Evolutionary conservation across 305 asterid genomes (phyloP), one percentile per base, ranked within the genome.

Genomic region (Fraxinus sp.): DNA sequence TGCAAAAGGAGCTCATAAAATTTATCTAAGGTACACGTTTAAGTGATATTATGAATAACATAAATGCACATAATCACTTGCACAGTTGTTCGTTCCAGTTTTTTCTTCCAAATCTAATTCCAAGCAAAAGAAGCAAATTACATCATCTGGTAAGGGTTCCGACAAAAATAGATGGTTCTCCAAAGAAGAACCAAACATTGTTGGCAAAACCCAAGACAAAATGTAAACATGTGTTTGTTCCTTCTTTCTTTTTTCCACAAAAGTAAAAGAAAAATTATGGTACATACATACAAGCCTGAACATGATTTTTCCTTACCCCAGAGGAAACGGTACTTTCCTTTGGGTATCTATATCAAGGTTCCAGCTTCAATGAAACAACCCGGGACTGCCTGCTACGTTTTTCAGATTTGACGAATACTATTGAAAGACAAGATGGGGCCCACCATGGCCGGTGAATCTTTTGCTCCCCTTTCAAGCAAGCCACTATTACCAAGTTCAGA

Each of bases 391-490:
- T 88, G 89, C 93, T 94, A 82, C 93, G 95, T 84, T 92, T 94
- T 18, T 95, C 97, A 41, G 93, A 92, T 88, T 92, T 91, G 59
- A 87, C 87, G 80, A 88, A 95, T 80, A 95, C 87, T 20, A 89
- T 78, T 0, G 98, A 88, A 39, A 96, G 90, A 84, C 97, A 96
- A 41, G 97, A 83, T 1, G 98, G 98, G 11, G 98, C 98, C 99
- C 99, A 94, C 99, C 99, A 96, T 5, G 98, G 99, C 84, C 92
- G 87, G 26, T 93, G 97, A 22, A 94, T 90, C 87, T 90, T 96
- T 86, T 96, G 98, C 89, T 96, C 99, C 87, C 99, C 99, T 89
- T 94, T 96, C 91, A 96, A 92, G 92, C 99, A 96, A 49, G 99
- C 99, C 88, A 96, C 99, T 96, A 74, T 72, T 72, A 78, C 66